Evolutionary conservation across 1,139 yeast species (phyloP).

Genomic region (Tardiomyces depauwii): DNA sequence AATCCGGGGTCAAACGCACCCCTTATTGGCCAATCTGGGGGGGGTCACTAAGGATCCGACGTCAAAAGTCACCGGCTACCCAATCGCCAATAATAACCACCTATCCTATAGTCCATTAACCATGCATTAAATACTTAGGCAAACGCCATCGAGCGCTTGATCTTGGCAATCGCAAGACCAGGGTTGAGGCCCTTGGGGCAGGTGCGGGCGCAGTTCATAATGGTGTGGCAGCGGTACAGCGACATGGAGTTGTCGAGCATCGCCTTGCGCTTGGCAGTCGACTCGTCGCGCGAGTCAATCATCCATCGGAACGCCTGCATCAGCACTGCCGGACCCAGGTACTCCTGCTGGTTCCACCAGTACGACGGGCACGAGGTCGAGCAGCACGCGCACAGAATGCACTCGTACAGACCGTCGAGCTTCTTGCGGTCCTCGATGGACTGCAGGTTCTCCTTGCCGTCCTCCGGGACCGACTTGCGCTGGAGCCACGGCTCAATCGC

Average conservation of each 20-base stretch:
- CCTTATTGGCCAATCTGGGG: too few relatives aligned
- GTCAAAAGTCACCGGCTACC: too few relatives aligned
- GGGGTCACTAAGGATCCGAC: too few relatives aligned
- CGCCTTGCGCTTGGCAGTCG: slow-evolving; percentile 67
- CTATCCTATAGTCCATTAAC: neutral
- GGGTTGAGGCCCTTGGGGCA: slow-evolving; percentile 99
- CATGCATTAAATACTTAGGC: slow-evolving; percentile 31
- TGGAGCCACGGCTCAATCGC: slow-evolving; percentile 95
- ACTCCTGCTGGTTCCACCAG: slow-evolving; percentile 99
- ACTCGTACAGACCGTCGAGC: slow-evolving; percentile 93
- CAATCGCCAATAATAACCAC: too few relatives aligned
- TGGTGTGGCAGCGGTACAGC: slow-evolving; percentile 96
- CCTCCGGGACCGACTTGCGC: slow-evolving; percentile 68
- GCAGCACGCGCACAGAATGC: slow-evolving; percentile 98
- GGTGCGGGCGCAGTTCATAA: slow-evolving; percentile 95
- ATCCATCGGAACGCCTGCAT: slow-evolving; percentile 99
- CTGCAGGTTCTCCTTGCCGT: slow-evolving; percentile 91
- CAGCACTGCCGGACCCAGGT: slow-evolving; percentile 95
- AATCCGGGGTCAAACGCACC: too few relatives aligned
- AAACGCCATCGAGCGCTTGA: slow-evolving; percentile 85
- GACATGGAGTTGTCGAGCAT: slow-evolving; percentile 97
- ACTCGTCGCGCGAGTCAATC: slow-evolving; percentile 94
- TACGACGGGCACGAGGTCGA: slow-evolving; percentile 98
- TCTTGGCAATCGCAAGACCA: slow-evolving; percentile 94
- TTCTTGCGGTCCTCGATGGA: slow-evolving; percentile 89